Conservation (phyloP, 2,329 filamentous ascomycete species). For the Cytospora leucostoma region DNA sequence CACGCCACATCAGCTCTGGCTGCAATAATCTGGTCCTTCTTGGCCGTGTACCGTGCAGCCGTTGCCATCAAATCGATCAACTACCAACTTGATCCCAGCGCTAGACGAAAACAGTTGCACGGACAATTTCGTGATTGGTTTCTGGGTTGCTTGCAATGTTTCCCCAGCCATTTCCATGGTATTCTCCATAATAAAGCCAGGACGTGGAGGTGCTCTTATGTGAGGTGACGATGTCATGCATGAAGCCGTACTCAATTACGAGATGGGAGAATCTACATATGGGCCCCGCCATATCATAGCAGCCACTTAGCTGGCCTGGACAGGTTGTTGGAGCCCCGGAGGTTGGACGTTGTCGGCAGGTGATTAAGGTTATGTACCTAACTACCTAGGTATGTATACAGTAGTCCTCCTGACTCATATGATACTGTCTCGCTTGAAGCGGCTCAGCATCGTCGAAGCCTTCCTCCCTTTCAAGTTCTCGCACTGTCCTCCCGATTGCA, state of each 20-base stretch:
- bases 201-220: conserved; percentile 3
- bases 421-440: not conserved
- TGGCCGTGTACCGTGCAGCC: too few species aligned
- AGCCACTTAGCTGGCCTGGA: too few species aligned
- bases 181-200: not conserved
- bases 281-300: not conserved
- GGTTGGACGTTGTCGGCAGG: too few species aligned
- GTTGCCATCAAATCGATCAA: too few species aligned
- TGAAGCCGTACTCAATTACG: conserved; percentile 12
- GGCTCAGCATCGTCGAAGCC: not conserved
- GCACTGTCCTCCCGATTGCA: conserved; percentile 7
- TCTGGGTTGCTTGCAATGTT: not conserved
- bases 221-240: conserved; percentile 17
- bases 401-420: not conserved
- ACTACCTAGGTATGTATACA: too few species aligned
- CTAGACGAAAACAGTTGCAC: too few species aligned
- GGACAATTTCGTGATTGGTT: too few species aligned
- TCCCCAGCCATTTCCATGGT: not conserved
- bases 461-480: not conserved
- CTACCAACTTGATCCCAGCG: too few species aligned
- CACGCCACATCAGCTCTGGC: too few species aligned
- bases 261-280: conserved; percentile 5
- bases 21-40: too few species aligned
- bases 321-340: too few species aligned
- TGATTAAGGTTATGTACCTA: not conserved